Conservation (phyloP, 169 alveolate genomes). For the Eimeria mitis region DNA sequence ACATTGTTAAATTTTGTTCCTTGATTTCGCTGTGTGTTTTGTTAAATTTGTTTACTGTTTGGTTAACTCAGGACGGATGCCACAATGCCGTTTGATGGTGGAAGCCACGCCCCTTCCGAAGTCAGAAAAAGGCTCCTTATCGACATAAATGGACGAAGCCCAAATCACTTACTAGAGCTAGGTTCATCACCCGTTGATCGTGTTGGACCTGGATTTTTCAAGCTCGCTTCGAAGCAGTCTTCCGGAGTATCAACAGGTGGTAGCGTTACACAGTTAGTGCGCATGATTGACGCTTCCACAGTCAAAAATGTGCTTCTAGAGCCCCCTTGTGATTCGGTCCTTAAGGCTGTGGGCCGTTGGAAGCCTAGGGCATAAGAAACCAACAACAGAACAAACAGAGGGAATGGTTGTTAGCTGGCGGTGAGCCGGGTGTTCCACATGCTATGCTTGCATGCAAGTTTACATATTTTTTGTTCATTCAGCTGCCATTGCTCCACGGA, state of each 20-base stretch:
- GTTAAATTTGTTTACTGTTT: not conserved
- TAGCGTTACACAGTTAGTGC: conserved; percentile 17
- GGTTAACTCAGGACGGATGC: not conserved
- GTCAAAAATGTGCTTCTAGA: conserved; percentile 9
- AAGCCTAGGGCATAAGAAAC: not conserved
- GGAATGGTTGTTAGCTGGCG: not conserved
- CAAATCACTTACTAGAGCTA: not conserved
- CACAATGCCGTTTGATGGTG: not conserved
- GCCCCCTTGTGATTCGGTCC: conserved; percentile 67
- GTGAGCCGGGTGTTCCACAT: not conserved
- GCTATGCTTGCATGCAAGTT: not conserved
- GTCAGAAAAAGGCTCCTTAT: not conserved
- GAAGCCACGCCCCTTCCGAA: not conserved
- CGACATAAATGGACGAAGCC: not conserved
- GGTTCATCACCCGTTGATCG: not conserved
- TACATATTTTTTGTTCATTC: not conserved
- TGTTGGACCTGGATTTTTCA: not conserved
- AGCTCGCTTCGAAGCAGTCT: not conserved
- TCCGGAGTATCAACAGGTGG: not conserved
- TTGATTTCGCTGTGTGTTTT: not conserved
- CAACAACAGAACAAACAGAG: not conserved
- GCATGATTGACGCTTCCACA: not conserved
- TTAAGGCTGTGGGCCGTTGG: not conserved
- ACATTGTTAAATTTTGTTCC: not conserved
- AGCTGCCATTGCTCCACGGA: not conserved